phyloP scores from a whole-genome alignment of 2,329 filamentous ascomycete species.

The Fusarium nurragi region DNA sequence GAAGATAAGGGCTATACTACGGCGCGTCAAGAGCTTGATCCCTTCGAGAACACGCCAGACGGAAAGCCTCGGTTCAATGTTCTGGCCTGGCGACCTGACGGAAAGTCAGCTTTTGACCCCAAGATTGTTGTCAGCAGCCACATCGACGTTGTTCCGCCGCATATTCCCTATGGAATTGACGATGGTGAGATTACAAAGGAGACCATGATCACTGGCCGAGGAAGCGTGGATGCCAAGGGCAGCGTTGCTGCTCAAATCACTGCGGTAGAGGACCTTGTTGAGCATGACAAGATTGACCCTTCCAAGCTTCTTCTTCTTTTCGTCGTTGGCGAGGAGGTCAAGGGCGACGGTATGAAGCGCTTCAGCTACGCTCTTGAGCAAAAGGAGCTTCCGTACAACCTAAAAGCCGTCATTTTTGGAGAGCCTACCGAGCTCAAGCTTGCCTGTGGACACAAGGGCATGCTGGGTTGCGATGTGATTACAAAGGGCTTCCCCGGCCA shows the following conservation, averaged over 20 bases:
- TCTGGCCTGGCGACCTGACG: constrained; percentile 69
- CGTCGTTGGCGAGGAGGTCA: constrained; percentile 84
- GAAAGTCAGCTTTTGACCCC: constrained; percentile 55
- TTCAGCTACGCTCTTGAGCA: constrained; percentile 55
- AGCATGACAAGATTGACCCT: constrained; percentile 50
- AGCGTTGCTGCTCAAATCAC: constrained; percentile 78
- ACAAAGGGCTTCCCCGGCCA: constrained; percentile 83
- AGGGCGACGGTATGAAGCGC: constrained; percentile 80
- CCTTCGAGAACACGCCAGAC: constrained; percentile 44
- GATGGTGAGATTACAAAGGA: constrained; percentile 55
- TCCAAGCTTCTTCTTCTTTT: constrained; percentile 69
- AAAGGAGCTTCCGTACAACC: constrained; percentile 49
- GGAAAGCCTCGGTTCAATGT: constrained; percentile 70
- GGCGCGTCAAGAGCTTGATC: constrained; percentile 54
- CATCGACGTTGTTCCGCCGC: constrained; percentile 81
- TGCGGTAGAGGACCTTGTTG: constrained; percentile 68
- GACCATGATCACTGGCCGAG: constrained; percentile 74
- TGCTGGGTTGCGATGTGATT: constrained; percentile 71
- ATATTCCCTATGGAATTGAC: constrained; percentile 72
- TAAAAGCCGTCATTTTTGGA: constrained; percentile 83
- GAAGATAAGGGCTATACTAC: constrained; percentile 56
- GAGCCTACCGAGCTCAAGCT: constrained; percentile 92
- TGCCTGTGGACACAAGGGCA: constrained; percentile 91
- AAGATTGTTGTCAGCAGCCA: constrained; percentile 78
- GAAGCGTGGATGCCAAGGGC: constrained; percentile 77